Conservation (phyloP, 73 alveolate genomes). For the Uronychia setigera region DNA sequence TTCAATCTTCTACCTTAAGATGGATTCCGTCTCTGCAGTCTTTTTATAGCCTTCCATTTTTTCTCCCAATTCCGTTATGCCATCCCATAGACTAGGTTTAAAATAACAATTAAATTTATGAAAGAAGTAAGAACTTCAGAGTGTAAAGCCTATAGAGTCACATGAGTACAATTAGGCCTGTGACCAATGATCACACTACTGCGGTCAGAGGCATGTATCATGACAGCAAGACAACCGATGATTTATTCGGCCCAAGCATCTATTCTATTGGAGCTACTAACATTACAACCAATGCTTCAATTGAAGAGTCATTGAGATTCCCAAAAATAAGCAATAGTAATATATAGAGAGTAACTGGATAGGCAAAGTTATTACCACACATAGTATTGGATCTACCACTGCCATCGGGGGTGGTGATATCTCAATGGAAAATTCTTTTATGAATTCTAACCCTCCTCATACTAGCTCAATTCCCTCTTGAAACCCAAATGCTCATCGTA, state of each 20-base stretch:
- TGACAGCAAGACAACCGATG: constrained; percentile 1
- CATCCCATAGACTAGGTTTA: too few relatives aligned
- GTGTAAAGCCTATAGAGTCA: too few relatives aligned
- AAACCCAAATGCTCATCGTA: background rate
- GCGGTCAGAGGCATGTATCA: background rate
- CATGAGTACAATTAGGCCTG: too few relatives aligned
- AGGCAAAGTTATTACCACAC: background rate
- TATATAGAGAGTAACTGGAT: background rate
- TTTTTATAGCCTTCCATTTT: constrained; percentile 50
- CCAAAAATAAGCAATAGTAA: background rate
- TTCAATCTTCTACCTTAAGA: constrained; percentile 40
- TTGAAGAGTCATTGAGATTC: background rate
- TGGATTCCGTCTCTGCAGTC: constrained; percentile 37
- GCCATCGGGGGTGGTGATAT: background rate
- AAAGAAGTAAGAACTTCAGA: too few relatives aligned
- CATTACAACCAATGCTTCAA: background rate
- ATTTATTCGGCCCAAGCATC: background rate
- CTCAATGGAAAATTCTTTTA: background rate
- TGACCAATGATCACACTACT: background rate
- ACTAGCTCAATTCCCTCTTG: background rate
- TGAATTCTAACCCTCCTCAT: background rate
- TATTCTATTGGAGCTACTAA: background rate
- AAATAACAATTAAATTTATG: too few relatives aligned
- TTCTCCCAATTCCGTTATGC: constrained; percentile 23
- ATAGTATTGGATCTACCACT: background rate